Evolutionary conservation across 2,329 filamentous ascomycete species (phyloP), one percentile per base, ranked within the genome.

Genomic region (Rutstroemia sp.): DNA sequence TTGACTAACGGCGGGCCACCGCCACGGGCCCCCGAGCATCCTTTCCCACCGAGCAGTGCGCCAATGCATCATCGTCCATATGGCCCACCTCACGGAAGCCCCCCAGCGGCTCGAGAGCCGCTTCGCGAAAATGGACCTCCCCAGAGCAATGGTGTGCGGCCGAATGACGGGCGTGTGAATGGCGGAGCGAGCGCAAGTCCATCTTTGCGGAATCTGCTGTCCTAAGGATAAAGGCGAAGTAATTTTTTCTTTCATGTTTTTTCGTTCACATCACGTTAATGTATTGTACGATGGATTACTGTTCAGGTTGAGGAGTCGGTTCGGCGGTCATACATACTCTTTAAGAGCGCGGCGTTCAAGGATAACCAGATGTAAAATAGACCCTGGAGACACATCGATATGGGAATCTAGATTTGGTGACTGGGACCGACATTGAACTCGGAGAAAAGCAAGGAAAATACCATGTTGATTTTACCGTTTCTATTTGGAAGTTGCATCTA

Each of bases 131-230:
- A 48, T 30, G 57, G 56, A 64, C 68, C 56, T 36, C 46, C 34
- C 62, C 68, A 62, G 48, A 63, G 57, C 25, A 71, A 67, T 51
- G 62, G 64, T 8, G 59, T 67, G 30, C 56, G 71, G 48, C 65
- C 72, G 51, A 65, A 67, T 52, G 77, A 80, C 49, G 69, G 60
- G 19, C 73, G 78, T 48, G 74, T 78, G 34, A 72, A 78, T 30
- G 80, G 79, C 51, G 86, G 86, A n/a, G 87, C 87, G 4, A 91
- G 88, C 65, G 86, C 87, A 16, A 91, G 84, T 66, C 87, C 88
- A 10, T 90, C 87, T 9, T 70, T 92, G 59, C 82, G 84, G 64
- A 91, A 92, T 65, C 71, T 92, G 49, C 76, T 92, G 54, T 86
- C 82, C 48, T 89, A 71, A 40, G 9, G 2, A 14, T 23, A 6